These are phyloP conservation scores for Boletus pseudopeckii DNA, from an alignment of 768 basidiomycete species.

Conservation along the genomic window DNA sequence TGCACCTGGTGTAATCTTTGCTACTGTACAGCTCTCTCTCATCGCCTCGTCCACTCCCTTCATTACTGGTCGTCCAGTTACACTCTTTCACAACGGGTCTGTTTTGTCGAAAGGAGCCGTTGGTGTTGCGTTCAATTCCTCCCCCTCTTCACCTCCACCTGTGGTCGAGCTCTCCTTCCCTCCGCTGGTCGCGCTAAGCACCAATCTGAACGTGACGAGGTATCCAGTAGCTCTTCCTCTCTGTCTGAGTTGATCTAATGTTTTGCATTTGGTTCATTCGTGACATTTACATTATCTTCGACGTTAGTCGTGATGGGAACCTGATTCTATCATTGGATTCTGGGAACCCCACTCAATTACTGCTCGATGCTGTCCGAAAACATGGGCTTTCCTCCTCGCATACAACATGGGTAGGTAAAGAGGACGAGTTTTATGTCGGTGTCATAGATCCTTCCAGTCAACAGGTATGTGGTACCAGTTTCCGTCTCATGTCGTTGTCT, in stretches of 20 bases:
- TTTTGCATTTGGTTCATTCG: not conserved
- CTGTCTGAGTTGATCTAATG: not conserved
- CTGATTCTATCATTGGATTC: constrained; percentile 57
- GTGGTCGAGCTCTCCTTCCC: constrained; percentile 30
- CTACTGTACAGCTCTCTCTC: constrained; percentile 53
- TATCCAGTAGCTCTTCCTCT: constrained; percentile 23
- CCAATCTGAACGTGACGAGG: constrained; percentile 51
- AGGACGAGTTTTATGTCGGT: constrained; percentile 59
- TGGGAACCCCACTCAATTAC: constrained; percentile 56
- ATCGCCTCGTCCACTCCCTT: constrained; percentile 76
- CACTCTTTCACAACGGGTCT: constrained; percentile 55
- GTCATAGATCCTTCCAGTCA: constrained; percentile 25
- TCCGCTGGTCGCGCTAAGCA: constrained; percentile 44
- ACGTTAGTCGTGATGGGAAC: constrained; percentile 60
- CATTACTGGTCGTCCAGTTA: constrained; percentile 69
- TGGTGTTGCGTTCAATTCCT: constrained; percentile 50
- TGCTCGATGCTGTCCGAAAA: constrained; percentile 51
- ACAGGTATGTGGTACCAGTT: constrained; percentile 2
- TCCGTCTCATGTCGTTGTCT: not conserved
- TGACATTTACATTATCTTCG: not conserved
- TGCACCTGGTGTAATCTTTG: not conserved
- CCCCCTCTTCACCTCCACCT: constrained; percentile 7
- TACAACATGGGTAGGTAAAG: constrained; percentile 38
- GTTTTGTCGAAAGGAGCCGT: constrained; percentile 66
- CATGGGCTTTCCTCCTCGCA: constrained; percentile 28